These are phyloP conservation scores for Monascus purpureus DNA, from an alignment of 495 filamentous ascomycete species.

Conservation along the genomic window DNA sequence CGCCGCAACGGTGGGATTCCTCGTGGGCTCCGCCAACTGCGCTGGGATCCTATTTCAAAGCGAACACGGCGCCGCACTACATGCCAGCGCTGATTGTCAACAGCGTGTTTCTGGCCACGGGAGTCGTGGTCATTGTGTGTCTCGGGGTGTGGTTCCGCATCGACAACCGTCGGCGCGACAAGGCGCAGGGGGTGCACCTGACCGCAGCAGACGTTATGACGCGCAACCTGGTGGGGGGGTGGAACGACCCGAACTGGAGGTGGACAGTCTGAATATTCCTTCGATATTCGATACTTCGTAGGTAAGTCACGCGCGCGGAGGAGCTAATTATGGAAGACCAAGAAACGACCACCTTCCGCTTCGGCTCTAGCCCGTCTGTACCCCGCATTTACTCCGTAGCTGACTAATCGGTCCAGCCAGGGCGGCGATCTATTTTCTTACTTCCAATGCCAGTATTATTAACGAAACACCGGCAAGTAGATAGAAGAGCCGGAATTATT, in stretches of 20 bases:
- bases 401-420: too few relatives aligned
- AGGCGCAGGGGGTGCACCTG: constrained; percentile 40
- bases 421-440: too few relatives aligned
- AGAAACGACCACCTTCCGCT: not conserved
- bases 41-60: constrained; percentile 48
- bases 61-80: constrained; percentile 46
- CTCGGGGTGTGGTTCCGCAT: constrained; percentile 49
- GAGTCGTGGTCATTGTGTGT: constrained; percentile 32
- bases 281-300: too few relatives aligned
- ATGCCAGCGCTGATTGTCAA: constrained; percentile 49
- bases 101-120: constrained; percentile 46
- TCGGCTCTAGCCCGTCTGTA: not conserved
- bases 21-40: constrained; percentile 44
- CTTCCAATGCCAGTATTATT: too few relatives aligned
- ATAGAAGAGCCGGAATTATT: too few relatives aligned
- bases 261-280: constrained; percentile 4
- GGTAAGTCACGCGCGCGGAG: too few relatives aligned
- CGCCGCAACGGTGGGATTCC: constrained; percentile 3
- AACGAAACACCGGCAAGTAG: too few relatives aligned
- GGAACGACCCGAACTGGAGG: constrained; percentile 17
- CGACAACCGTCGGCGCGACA: too few relatives aligned
- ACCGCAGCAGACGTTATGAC: constrained; percentile 47
- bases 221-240: constrained; percentile 42
- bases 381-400: too few relatives aligned
- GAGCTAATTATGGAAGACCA: too few relatives aligned